phyloP scores from a whole-genome alignment of 345 rosid species.

The Gossypium anomalum region DNA sequence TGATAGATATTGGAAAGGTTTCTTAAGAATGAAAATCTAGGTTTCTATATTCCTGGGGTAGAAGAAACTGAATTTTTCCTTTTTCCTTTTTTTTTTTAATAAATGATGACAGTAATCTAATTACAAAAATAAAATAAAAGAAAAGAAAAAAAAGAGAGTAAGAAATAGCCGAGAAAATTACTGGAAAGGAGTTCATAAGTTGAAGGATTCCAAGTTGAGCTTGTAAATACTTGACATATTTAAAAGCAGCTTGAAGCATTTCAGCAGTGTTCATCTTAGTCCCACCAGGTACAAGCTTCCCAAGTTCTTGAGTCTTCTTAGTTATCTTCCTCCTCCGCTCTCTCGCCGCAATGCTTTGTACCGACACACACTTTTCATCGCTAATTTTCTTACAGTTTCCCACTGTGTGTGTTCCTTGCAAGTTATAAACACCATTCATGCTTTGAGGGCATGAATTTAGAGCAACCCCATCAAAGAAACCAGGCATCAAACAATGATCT shows the following conservation, averaged over 20 bases:
- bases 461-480: slow-evolving; percentile 3
- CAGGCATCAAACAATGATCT: background rate
- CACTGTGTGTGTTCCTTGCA: background rate
- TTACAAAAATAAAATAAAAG: too few relatives aligned
- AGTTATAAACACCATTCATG: background rate
- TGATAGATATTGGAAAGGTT: too few relatives aligned
- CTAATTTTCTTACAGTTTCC: slow-evolving; percentile 21
- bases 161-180: background rate
- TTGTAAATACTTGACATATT: slow-evolving; percentile 72
- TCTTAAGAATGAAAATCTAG: too few relatives aligned
- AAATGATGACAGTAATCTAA: too few relatives aligned
- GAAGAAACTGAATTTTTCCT: too few relatives aligned
- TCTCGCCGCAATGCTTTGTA: slow-evolving; percentile 81
- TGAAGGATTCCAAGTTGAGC: slow-evolving; percentile 46
- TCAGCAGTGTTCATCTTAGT: slow-evolving; percentile 85
- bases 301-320: slow-evolving; percentile 73
- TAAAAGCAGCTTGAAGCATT: slow-evolving; percentile 80
- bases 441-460: background rate
- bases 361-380: slow-evolving; percentile 35
- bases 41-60: too few relatives aligned
- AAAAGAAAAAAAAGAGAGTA: too few relatives aligned
- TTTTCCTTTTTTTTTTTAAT: too few relatives aligned
- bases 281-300: slow-evolving; percentile 87
- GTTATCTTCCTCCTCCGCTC: slow-evolving; percentile 83
- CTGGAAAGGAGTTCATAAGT: background rate